These are phyloP conservation scores for Cornus kousa DNA, from an alignment of 148 eudicot species.

Conservation along the genomic window DNA sequence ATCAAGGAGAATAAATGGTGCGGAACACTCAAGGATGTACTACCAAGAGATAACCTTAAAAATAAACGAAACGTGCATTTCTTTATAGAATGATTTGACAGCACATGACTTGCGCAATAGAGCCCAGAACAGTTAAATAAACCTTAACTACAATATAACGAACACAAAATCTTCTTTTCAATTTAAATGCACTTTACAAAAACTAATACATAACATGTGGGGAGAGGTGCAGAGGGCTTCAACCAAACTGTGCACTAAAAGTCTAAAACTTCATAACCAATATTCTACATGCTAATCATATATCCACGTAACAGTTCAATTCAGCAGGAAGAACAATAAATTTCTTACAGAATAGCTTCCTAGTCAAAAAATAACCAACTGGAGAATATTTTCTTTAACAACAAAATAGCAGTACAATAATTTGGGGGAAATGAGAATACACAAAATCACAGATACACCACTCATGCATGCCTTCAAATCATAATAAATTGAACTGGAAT, in stretches of 20 bases:
- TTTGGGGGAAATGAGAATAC: background rate
- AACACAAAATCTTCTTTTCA: background rate
- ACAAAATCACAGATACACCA: background rate
- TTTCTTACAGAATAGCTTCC: background rate
- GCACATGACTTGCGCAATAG: too few relatives aligned
- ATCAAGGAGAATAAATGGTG: background rate
- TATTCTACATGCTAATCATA: too few relatives aligned
- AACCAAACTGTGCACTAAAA: background rate
- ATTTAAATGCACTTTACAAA: background rate
- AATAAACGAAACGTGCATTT: background rate
- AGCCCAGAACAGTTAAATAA: too few relatives aligned
- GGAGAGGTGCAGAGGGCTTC: background rate
- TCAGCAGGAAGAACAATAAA: background rate
- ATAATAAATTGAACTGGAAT: slow-evolving; percentile 21
- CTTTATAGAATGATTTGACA: background rate
- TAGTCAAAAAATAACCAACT: background rate
- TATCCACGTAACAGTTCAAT: too few relatives aligned
- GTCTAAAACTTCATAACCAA: too few relatives aligned
- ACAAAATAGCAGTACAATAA: background rate
- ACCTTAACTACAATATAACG: too few relatives aligned
- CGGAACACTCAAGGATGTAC: too few relatives aligned
- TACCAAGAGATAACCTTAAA: too few relatives aligned
- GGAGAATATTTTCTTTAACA: background rate
- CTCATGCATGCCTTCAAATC: background rate
- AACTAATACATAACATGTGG: background rate